Evolutionary conservation across 495 filamentous ascomycete genomes (phyloP).

Genomic region (Penicillium atrosanguineum): DNA sequence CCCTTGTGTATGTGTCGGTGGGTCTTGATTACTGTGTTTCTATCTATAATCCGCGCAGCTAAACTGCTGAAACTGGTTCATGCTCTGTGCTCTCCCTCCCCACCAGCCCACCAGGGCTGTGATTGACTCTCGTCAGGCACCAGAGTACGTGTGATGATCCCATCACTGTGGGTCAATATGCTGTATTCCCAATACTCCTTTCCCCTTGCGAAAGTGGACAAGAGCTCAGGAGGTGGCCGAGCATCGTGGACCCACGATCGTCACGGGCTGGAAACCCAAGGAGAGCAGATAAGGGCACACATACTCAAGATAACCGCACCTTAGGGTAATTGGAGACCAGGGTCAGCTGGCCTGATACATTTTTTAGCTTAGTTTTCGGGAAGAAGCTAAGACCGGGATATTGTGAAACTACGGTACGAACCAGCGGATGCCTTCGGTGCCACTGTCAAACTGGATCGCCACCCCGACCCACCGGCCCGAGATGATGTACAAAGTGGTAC

Average conservation of each 20-base stretch:
- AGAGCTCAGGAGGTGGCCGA: slow-evolving; percentile 20
- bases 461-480: slow-evolving; percentile 9
- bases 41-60: neutral
- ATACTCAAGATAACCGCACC: neutral
- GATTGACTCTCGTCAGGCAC: neutral
- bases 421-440: slow-evolving; percentile 4
- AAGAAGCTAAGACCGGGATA: neutral
- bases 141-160: slow-evolving; percentile 5
- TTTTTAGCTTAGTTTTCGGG: neutral
- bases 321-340: neutral
- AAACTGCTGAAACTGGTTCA: neutral
- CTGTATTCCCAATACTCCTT: slow-evolving; percentile 1
- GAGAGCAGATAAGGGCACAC: slow-evolving; percentile 9
- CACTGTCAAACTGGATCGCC: slow-evolving; percentile 12
- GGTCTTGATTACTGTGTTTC: neutral
- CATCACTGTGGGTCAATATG: slow-evolving; percentile 16
- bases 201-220: neutral
- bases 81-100: neutral
- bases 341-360: neutral
- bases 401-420: slow-evolving; percentile 1
- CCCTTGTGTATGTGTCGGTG: neutral
- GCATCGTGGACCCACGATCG: slow-evolving; percentile 13
- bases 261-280: slow-evolving; percentile 3
- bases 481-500: slow-evolving; percentile 16
- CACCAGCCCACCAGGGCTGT: neutral